These are phyloP conservation scores for Rhododendron simsii DNA, from an alignment of 148 eudicot genomes.

Conservation along the genomic window DNA sequence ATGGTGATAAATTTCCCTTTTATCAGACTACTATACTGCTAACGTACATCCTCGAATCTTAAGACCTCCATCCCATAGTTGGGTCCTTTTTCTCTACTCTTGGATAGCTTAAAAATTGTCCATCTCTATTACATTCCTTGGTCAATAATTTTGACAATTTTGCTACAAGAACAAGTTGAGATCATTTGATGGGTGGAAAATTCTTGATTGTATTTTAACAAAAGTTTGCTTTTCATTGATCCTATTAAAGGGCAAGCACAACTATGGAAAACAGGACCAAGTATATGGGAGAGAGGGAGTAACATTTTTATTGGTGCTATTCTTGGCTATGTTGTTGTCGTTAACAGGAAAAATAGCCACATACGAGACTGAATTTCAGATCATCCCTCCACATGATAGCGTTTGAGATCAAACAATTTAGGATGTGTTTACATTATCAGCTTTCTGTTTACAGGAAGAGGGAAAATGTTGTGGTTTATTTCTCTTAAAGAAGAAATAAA, in stretches of 20 bases:
- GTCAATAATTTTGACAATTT: background rate
- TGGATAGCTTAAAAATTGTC: background rate
- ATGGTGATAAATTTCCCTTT: background rate
- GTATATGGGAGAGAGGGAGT: background rate
- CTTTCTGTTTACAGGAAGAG: background rate
- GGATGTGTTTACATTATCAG: background rate
- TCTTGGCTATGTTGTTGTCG: background rate
- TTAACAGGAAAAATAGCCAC: background rate
- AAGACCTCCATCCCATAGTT: background rate
- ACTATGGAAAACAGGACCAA: background rate
- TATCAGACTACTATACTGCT: background rate
- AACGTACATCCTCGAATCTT: background rate
- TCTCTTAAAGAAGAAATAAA: background rate
- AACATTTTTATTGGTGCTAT: background rate
- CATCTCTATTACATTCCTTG: background rate
- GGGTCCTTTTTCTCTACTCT: background rate
- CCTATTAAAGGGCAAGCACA: background rate
- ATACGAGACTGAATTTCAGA: background rate
- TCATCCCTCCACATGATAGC: background rate
- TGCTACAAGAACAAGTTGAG: background rate
- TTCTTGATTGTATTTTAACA: background rate
- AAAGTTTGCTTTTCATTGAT: background rate
- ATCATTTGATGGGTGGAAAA: background rate
- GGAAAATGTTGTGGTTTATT: background rate
- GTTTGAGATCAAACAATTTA: background rate